These are phyloP conservation scores for Claviceps arundinis DNA, from an alignment of 2,329 filamentous ascomycete genomes.

Conservation along the genomic window DNA sequence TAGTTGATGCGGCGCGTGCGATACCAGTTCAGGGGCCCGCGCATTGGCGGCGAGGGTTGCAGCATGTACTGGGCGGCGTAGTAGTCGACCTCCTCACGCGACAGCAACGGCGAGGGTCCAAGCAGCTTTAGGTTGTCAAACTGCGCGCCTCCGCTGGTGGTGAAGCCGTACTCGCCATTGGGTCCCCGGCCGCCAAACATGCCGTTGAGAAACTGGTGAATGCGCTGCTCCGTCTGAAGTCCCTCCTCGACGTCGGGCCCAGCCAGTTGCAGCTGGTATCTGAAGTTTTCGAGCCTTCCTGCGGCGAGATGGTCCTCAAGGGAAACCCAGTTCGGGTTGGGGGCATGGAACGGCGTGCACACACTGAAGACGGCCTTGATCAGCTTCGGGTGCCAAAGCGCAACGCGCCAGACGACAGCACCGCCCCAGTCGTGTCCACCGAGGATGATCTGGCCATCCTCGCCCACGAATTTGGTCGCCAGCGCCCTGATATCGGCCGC, in stretches of 20 bases:
- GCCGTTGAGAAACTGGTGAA: constrained; percentile 57
- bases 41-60: constrained; percentile 44
- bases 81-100: constrained; percentile 58
- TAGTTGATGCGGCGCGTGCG: constrained; percentile 59
- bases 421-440: constrained; percentile 94
- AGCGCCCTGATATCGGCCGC: constrained; percentile 65
- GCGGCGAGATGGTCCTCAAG: constrained; percentile 46
- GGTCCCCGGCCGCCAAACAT: constrained; percentile 55
- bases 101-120: constrained; percentile 44
- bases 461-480: constrained; percentile 37
- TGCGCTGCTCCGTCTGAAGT: constrained; percentile 43
- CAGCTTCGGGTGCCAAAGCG: constrained; percentile 59
- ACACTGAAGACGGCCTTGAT: constrained; percentile 65
- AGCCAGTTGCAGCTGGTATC: constrained; percentile 72
- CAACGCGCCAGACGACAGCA: constrained; percentile 58
- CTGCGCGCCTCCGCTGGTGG: constrained; percentile 45
- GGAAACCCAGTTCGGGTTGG: constrained; percentile 37
- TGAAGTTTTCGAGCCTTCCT: constrained; percentile 51
- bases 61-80: constrained; percentile 62
- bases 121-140: constrained; percentile 50
- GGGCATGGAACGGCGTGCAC: constrained; percentile 61
- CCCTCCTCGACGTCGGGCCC: constrained; percentile 50
- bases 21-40: constrained; percentile 84
- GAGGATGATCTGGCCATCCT: constrained; percentile 51
- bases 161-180: constrained; percentile 44